Evolutionary conservation across 768 basidiomycete species (phyloP).

Genomic region (Calvatia gigantea): DNA sequence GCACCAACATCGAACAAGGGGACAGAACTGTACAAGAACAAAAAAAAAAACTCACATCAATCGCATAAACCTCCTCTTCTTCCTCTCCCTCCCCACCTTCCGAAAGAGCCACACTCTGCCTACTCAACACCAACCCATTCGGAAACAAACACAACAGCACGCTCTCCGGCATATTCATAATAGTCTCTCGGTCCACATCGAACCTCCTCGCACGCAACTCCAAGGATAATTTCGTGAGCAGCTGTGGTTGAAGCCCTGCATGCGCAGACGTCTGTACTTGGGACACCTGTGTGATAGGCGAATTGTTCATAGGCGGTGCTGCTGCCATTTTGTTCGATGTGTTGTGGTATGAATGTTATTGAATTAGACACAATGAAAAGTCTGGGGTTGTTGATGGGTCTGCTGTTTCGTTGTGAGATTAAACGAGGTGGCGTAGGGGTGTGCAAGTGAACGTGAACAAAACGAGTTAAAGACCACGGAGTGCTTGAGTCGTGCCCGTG

Average conservation of each 20-base stretch:
- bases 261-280: constrained; percentile 63
- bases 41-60: constrained; percentile 71
- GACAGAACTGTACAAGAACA: constrained; percentile 1
- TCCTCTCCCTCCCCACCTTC: constrained; percentile 66
- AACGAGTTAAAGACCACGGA: neutral
- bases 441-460: neutral
- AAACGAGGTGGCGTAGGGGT: neutral
- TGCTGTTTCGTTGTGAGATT: neutral
- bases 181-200: constrained; percentile 93
- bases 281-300: constrained; percentile 59
- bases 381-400: neutral
- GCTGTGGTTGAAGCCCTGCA: constrained; percentile 77
- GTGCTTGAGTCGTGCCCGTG: neutral
- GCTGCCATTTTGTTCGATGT: constrained; percentile 2
- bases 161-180: constrained; percentile 98
- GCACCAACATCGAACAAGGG: constrained; percentile 11
- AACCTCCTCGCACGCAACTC: constrained; percentile 91
- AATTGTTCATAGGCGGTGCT: constrained; percentile 29
- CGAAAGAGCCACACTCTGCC: constrained; percentile 74
- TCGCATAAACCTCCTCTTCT: constrained; percentile 92
- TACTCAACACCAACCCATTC: constrained; percentile 90
- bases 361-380: too few species aligned
- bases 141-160: constrained; percentile 96
- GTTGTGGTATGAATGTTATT: neutral
- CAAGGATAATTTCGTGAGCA: constrained; percentile 84